These are phyloP conservation scores for Colletotrichum coccodes DNA, from an alignment of 2,329 filamentous ascomycete genomes.

Conservation along the genomic window DNA sequence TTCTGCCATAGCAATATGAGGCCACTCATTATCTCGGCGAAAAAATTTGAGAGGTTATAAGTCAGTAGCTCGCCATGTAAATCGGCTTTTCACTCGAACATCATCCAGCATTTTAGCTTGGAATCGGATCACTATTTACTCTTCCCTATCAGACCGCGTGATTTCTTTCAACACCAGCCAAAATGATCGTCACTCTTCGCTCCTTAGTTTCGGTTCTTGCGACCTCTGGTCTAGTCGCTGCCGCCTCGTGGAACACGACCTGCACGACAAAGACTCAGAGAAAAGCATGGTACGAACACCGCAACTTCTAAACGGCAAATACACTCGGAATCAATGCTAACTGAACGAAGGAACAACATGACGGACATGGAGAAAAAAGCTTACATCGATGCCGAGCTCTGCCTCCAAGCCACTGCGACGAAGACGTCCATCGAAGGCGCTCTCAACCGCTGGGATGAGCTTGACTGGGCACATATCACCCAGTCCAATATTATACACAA, in stretches of 20 bases:
- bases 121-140: not conserved
- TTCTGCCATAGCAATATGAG: too few species aligned
- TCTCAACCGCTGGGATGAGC: conserved; percentile 32
- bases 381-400: conserved; percentile 35
- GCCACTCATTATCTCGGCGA: too few species aligned
- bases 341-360: conserved; percentile 33
- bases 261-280: conserved; percentile 16
- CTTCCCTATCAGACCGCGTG: not conserved
- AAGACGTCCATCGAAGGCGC: conserved; percentile 26
- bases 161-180: not conserved
- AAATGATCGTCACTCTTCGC: conserved; percentile 8
- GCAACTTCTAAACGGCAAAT: not conserved
- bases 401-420: conserved; percentile 27
- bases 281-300: conserved; percentile 5
- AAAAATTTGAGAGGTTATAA: conserved; percentile 13
- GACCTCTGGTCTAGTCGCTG: conserved; percentile 1
- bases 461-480: conserved; percentile 30
- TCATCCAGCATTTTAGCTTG: not conserved
- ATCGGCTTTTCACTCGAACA: not conserved
- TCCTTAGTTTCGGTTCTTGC: conserved; percentile 14
- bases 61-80: not conserved
- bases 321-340: not conserved
- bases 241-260: conserved; percentile 13
- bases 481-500: conserved; percentile 31
- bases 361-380: conserved; percentile 30